Evolutionary conservation across 345 rosid species (phyloP).

Genomic region (Populus pruinosa): DNA sequence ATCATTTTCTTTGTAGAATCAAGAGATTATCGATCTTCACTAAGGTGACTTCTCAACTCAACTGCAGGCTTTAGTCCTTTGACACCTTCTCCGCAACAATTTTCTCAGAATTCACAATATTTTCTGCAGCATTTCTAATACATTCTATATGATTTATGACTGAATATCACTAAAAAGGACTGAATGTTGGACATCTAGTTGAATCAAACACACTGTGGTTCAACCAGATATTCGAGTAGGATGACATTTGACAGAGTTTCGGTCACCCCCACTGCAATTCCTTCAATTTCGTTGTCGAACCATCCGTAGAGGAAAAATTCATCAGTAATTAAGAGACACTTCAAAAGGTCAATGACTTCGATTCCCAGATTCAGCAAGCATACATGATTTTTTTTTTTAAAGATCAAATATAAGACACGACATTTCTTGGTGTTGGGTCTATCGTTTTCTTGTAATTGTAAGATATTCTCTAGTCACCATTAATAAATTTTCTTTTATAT

Average conservation of each 20-base stretch:
- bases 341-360: not conserved
- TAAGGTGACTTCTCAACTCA: not conserved
- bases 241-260: not conserved
- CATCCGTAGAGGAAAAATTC: not conserved
- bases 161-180: not conserved
- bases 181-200: not conserved
- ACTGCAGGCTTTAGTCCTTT: not conserved
- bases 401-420: not conserved
- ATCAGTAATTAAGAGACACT: not conserved
- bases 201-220: too few species aligned
- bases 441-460: too few species aligned
- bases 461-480: too few species aligned
- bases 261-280: not conserved
- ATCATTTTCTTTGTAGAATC: too few species aligned
- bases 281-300: not conserved
- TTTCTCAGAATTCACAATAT: not conserved
- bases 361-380: too few species aligned
- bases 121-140: not conserved
- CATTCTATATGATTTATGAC: not conserved
- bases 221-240: not conserved
- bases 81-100: not conserved
- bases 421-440: too few species aligned
- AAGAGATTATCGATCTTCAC: not conserved
- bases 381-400: not conserved
- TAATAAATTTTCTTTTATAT: too few species aligned